A percentile compares a stretch with the other conserved stretches of the same genome.
phyloP scores from a whole-genome alignment of 495 filamentous ascomycete genomes.

The Annulohypoxylon nitens region DNA sequence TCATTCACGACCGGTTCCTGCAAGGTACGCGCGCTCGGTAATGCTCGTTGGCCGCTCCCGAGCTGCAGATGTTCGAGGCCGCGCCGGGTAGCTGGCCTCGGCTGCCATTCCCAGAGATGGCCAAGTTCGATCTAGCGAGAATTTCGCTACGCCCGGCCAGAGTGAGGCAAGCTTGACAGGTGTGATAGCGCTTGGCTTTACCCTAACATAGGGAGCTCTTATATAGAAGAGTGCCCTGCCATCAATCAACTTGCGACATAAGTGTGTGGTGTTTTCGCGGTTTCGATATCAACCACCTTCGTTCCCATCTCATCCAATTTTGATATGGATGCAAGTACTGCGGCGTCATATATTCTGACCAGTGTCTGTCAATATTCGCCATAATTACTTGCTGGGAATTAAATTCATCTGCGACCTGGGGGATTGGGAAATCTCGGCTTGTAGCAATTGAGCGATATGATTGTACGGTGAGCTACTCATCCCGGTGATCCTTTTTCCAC shows the following conservation, averaged over 20 bases:
- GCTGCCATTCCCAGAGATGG: constrained; percentile 13
- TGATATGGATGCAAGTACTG: neutral
- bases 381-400: neutral
- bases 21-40: constrained; percentile 43
- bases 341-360: neutral
- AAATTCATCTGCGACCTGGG: neutral
- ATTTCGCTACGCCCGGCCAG: constrained; percentile 30
- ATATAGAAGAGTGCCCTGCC: neutral
- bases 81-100: constrained; percentile 14
- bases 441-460: neutral
- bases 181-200: constrained; percentile 7
- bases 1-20: constrained; percentile 36
- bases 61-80: constrained; percentile 24
- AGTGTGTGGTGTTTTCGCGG: neutral
- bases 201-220: neutral
- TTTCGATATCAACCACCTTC: neutral
- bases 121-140: constrained; percentile 19
- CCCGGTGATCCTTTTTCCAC: too few species aligned
- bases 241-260: neutral
- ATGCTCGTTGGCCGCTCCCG: constrained; percentile 23
- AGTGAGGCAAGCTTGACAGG: constrained; percentile 18
- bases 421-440: neutral
- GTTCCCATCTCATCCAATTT: neutral
- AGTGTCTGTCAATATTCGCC: neutral
- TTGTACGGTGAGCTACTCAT: neutral